Evolutionary conservation across 2,329 filamentous ascomycete species (phyloP).

Genomic region (Tolypocladium nubicola): DNA sequence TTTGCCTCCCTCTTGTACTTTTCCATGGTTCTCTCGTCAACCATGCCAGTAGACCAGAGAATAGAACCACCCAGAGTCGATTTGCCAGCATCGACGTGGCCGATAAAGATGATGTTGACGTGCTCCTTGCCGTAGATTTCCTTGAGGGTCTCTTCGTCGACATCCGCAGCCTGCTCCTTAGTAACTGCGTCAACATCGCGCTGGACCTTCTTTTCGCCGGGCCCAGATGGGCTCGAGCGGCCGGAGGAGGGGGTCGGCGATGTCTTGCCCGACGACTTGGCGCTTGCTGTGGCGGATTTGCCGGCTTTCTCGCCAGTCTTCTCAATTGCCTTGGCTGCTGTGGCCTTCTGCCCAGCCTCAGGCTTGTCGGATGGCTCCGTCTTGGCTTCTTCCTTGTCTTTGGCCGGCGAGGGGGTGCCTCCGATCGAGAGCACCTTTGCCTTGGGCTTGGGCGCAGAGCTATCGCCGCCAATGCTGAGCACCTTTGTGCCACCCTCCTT

Average conservation of each 20-base stretch:
- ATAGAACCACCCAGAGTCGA: slow-evolving; percentile 92
- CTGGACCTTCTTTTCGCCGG: slow-evolving; percentile 38
- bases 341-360: slow-evolving; percentile 72
- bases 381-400: slow-evolving; percentile 32
- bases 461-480: slow-evolving; percentile 54
- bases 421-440: slow-evolving; percentile 36
- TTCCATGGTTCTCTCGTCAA: slow-evolving; percentile 96
- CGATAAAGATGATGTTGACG: slow-evolving; percentile 94
- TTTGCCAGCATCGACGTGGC: slow-evolving; percentile 97
- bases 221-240: slow-evolving; percentile 62
- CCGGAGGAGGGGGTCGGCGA: slow-evolving; percentile 78
- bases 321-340: slow-evolving; percentile 81
- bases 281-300: slow-evolving; percentile 27
- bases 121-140: slow-evolving; percentile 94
- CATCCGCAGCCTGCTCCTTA: slow-evolving; percentile 69
- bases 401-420: slow-evolving; percentile 20
- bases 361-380: slow-evolving; percentile 37
- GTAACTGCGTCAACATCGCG: slow-evolving; percentile 75
- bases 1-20: slow-evolving; percentile 97
- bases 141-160: slow-evolving; percentile 63
- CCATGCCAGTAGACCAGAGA: slow-evolving; percentile 91
- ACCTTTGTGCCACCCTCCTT: slow-evolving; percentile 53
- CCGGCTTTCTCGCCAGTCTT: slow-evolving; percentile 64
- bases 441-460: slow-evolving; percentile 44
- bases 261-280: slow-evolving; percentile 53